Conservation (phyloP, 495 filamentous ascomycete species). For the Podospora comata region DNA sequence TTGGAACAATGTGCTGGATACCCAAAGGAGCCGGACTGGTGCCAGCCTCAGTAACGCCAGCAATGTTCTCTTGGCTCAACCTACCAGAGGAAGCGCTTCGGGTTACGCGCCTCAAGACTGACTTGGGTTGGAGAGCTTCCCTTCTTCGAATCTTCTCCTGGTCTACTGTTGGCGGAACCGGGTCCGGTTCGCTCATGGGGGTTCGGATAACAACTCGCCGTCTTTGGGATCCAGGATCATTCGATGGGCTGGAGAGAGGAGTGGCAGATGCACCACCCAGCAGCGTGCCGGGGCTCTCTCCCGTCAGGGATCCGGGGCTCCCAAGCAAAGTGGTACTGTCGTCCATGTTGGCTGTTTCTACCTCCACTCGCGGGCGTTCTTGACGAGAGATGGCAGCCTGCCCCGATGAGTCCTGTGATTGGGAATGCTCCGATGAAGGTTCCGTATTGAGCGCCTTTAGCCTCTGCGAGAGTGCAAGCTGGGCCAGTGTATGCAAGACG, state of each 20-base stretch:
- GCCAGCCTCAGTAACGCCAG: neutral
- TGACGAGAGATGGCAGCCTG: neutral
- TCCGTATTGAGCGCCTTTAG: neutral
- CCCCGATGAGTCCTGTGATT: neutral
- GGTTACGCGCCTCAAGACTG: constrained; percentile 40
- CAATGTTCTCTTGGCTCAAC: constrained; percentile 1
- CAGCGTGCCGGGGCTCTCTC: neutral
- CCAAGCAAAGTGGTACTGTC: neutral
- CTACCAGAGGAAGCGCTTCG: constrained; percentile 15
- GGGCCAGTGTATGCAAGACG: neutral
- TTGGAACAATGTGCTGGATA: neutral
- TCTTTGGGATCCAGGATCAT: constrained; percentile 3
- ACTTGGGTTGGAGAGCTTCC: constrained; percentile 27
- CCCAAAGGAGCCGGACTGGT: neutral
- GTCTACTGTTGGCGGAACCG: constrained; percentile 34
- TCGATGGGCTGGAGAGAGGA: constrained; percentile 11
- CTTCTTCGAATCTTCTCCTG: constrained; percentile 41
- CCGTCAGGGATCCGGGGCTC: neutral
- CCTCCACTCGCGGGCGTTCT: neutral
- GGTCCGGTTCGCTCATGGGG: constrained; percentile 29
- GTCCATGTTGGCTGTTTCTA: neutral
- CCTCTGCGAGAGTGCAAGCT: neutral
- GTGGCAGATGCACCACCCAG: neutral
- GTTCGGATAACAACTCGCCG: constrained; percentile 41
- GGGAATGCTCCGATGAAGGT: neutral